Conservation (phyloP, 352 stramenopile genomes). For the Chloridella minuta region DNA sequence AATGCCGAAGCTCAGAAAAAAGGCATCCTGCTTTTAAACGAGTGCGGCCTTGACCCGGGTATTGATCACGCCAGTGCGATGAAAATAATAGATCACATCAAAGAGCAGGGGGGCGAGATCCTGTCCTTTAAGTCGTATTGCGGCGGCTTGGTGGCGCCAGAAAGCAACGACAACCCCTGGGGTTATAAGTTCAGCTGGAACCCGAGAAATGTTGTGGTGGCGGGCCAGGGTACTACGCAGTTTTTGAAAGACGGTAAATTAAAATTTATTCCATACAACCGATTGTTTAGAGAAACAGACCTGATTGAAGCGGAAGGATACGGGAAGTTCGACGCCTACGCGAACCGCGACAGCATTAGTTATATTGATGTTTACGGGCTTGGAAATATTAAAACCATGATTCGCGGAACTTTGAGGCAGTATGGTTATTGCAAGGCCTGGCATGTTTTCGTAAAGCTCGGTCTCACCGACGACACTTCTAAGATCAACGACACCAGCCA, state of each 20-base stretch:
- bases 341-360: not conserved
- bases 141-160: slow-evolving; percentile 57
- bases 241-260: not conserved
- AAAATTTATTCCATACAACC: not conserved
- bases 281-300: not conserved
- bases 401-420: not conserved
- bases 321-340: not conserved
- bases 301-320: not conserved
- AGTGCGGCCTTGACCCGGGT: slow-evolving; percentile 65
- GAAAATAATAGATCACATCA: slow-evolving; percentile 73
- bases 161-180: slow-evolving; percentile 65
- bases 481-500: not conserved
- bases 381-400: not conserved
- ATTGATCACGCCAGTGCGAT: slow-evolving; percentile 85
- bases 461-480: not conserved
- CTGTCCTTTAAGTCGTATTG: slow-evolving; percentile 62
- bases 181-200: slow-evolving; percentile 90
- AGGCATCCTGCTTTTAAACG: slow-evolving; percentile 59
- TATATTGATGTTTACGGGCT: not conserved
- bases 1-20: slow-evolving; percentile 31
- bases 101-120: slow-evolving; percentile 44
- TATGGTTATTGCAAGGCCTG: not conserved
- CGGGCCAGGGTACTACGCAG: not conserved
- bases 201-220: slow-evolving; percentile 23
- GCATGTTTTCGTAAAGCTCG: not conserved